Conservation (phyloP, 2,329 filamentous ascomycete genomes). For the Venturia effusa region DNA sequence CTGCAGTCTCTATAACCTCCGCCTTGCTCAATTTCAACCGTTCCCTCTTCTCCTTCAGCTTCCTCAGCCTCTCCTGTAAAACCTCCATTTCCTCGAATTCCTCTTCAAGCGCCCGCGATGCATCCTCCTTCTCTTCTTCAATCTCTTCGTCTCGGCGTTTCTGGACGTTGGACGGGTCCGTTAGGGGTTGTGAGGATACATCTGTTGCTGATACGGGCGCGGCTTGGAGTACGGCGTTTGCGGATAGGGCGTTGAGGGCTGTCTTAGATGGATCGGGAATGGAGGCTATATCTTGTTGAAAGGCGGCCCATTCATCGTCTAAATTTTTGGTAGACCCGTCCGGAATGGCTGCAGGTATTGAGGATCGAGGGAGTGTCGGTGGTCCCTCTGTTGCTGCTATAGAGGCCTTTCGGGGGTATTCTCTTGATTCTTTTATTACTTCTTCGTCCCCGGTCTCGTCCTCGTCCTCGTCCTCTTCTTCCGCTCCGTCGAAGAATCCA, state of each 20-base stretch:
- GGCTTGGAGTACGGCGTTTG: conserved; percentile 32
- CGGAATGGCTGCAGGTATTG: not conserved
- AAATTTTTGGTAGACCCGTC: conserved; percentile 34
- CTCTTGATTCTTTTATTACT: not conserved
- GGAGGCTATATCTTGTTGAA: conserved; percentile 67
- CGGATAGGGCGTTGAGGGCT: conserved; percentile 17
- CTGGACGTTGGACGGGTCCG: conserved; percentile 25
- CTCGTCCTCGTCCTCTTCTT: not conserved
- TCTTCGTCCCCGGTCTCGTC: not conserved
- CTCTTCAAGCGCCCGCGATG: conserved; percentile 31
- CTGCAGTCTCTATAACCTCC: not conserved
- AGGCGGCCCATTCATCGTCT: conserved; percentile 77
- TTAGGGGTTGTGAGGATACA: conserved; percentile 14
- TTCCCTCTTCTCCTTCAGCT: conserved; percentile 35
- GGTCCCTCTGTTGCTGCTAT: conserved; percentile 1
- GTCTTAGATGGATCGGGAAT: conserved; percentile 17
- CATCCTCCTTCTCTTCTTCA: conserved; percentile 38
- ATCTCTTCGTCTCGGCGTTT: conserved; percentile 34
- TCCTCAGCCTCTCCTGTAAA: conserved; percentile 34
- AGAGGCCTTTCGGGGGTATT: not conserved
- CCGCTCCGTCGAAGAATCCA: conserved; percentile 8
- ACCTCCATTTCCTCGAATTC: conserved; percentile 42
- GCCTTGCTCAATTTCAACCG: conserved; percentile 21
- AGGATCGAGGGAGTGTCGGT: conserved; percentile 5
- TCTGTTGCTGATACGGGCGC: conserved; percentile 37